These are phyloP conservation scores for Paulownia fortunei DNA, from an alignment of 257 asterid species.

Conservation along the genomic window DNA sequence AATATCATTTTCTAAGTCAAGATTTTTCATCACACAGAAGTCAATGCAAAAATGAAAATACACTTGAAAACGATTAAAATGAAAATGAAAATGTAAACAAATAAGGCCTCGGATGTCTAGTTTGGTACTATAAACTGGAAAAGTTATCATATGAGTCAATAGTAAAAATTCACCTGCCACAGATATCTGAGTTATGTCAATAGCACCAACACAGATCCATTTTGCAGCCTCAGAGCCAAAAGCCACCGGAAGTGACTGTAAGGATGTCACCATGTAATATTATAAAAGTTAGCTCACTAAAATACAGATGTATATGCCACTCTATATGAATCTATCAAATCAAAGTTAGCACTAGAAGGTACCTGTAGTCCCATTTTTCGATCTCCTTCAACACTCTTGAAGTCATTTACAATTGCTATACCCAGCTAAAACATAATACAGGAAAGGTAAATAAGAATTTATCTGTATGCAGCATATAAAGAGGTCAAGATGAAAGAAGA, in stretches of 20 bases:
- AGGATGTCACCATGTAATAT: slow-evolving; percentile 17
- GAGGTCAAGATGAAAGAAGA: slow-evolving; percentile 13
- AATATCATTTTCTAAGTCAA: no score
- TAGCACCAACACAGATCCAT: slow-evolving; percentile 99
- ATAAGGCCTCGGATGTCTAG: not conserved
- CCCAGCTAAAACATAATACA: slow-evolving; percentile 67
- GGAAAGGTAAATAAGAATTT: not conserved
- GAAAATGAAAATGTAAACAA: no score
- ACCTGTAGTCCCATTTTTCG: slow-evolving; percentile 96
- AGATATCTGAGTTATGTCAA: slow-evolving; percentile 90
- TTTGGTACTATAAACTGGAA: not conserved
- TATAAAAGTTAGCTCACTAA: slow-evolving; percentile 1
- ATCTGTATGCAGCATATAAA: slow-evolving; percentile 13
- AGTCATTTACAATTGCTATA: slow-evolving; percentile 94
- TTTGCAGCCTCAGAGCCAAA: slow-evolving; percentile 96
- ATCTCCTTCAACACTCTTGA: slow-evolving; percentile 97
- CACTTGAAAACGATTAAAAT: no score
- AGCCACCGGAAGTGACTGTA: slow-evolving; percentile 96
- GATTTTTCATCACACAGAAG: no score
- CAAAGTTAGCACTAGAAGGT: slow-evolving; percentile 14
- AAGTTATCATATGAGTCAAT: not conserved
- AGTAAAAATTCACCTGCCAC: slow-evolving; percentile 71
- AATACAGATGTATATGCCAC: slow-evolving; percentile 9
- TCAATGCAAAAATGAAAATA: no score
- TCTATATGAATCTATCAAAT: slow-evolving; percentile 11